Percentiles rank a stretch among this genome's conserved stretches.
These are phyloP conservation scores for Fomitopsis palustris DNA, from an alignment of 1,284 basidiomycete species.

Conservation along the genomic window DNA sequence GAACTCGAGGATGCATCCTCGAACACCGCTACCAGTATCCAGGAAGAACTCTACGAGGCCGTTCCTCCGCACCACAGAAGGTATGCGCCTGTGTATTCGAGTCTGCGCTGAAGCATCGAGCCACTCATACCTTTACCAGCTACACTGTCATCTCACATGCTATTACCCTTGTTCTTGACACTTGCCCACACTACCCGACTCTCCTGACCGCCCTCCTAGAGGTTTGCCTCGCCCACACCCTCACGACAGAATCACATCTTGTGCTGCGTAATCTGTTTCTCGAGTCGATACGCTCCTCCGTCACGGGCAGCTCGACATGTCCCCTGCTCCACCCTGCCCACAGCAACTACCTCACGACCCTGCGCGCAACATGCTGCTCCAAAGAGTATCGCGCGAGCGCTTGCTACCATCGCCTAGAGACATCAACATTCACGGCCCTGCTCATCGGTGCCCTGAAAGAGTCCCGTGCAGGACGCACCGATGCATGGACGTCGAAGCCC, in stretches of 20 bases:
- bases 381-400: neutral
- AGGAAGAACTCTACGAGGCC: conserved; percentile 45
- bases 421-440: conserved; percentile 19
- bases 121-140: conserved; percentile 24
- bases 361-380: conserved; percentile 32
- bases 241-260: conserved; percentile 39
- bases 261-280: conserved; percentile 37
- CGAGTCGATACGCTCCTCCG: conserved; percentile 26
- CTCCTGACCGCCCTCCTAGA: conserved; percentile 47
- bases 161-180: conserved; percentile 40
- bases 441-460: conserved; percentile 16
- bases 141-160: conserved; percentile 49
- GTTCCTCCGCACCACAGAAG: conserved; percentile 46
- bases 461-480: conserved; percentile 8
- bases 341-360: conserved; percentile 35
- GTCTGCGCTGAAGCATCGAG: too few species aligned
- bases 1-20: conserved; percentile 24
- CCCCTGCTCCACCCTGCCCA: conserved; percentile 36
- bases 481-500: conserved; percentile 39
- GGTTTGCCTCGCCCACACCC: conserved; percentile 36
- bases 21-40: conserved; percentile 27
- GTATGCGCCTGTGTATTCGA: conserved; percentile 32
- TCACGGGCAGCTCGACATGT: conserved; percentile 13
- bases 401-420: conserved; percentile 15
- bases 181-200: conserved; percentile 42